Conservation (phyloP, 2,329 filamentous ascomycete species). For the Huntiella abstrusa region DNA sequence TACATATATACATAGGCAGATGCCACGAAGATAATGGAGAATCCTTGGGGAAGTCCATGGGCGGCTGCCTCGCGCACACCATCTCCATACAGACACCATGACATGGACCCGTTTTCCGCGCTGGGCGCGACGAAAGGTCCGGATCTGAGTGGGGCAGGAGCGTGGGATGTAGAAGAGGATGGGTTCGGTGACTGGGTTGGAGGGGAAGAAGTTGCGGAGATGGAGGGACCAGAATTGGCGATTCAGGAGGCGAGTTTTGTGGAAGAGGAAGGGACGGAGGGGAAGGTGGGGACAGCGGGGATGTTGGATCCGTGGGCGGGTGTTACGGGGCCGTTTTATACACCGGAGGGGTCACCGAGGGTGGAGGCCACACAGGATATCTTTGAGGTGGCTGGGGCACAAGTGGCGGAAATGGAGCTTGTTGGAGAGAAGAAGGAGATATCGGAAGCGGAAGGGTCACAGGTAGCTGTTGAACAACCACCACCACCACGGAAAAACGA, state of each 20-base stretch:
- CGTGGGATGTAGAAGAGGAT: slow-evolving; percentile 4
- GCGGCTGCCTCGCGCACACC: slow-evolving; percentile 16
- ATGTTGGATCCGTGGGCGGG: slow-evolving; percentile 9
- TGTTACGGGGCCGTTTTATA: slow-evolving; percentile 1
- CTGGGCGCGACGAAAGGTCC: neutral
- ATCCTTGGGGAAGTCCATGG: slow-evolving; percentile 46
- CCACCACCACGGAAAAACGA: neutral
- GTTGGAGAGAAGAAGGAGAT: neutral
- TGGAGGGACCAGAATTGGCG: neutral
- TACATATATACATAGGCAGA: too few species aligned
- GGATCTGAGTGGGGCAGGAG: slow-evolving; percentile 5
- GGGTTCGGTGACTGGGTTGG: slow-evolving; percentile 6
- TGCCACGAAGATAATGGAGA: slow-evolving; percentile 27
- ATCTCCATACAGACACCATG: slow-evolving; percentile 4
- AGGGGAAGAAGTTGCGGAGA: neutral
- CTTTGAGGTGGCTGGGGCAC: neutral
- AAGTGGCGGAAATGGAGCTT: neutral
- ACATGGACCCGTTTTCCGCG: neutral
- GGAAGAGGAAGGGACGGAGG: neutral
- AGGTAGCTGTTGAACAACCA: slow-evolving; percentile 1
- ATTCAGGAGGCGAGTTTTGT: slow-evolving; percentile 3
- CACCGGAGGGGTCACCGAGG: too few species aligned
- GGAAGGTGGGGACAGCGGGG: too few species aligned
- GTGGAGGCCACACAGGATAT: too few species aligned
- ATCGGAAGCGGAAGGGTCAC: neutral